Evolutionary conservation across 371 early-diverging fungal species (phyloP).

Genomic region (Circinella umbellata): DNA sequence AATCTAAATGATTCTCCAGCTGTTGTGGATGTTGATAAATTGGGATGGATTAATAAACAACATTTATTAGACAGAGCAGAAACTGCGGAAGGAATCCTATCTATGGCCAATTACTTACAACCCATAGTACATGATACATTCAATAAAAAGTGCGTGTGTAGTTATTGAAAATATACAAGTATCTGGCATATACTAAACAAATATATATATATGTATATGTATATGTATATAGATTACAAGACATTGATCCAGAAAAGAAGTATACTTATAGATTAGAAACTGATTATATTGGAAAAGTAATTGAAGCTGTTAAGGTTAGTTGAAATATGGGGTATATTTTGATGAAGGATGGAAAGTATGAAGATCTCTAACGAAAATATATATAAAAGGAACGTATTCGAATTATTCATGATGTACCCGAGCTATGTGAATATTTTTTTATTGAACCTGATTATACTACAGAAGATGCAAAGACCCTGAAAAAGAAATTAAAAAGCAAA

Average conservation of each 20-base stretch:
- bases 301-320: slow-evolving; percentile 42
- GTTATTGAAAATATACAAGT: not conserved
- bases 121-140: slow-evolving; percentile 33
- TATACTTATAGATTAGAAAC: slow-evolving; percentile 2
- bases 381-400: slow-evolving; percentile 58
- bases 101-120: slow-evolving; percentile 42
- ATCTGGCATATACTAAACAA: not conserved
- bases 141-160: slow-evolving; percentile 24
- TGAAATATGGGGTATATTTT: no score
- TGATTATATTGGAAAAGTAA: slow-evolving; percentile 9
- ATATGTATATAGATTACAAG: not conserved
- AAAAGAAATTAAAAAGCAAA: slow-evolving; percentile 50
- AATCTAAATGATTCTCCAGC: slow-evolving; percentile 79
- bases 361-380: not conserved
- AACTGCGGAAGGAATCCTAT: slow-evolving; percentile 46
- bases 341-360: not conserved
- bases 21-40: slow-evolving; percentile 76
- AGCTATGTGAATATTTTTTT: slow-evolving; percentile 65
- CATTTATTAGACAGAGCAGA: slow-evolving; percentile 65
- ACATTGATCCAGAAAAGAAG: slow-evolving; percentile 6
- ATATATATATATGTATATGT: not conserved
- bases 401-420: slow-evolving; percentile 61
- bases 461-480: slow-evolving; percentile 49
- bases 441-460: slow-evolving; percentile 56
- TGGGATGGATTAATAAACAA: slow-evolving; percentile 87